Percentiles rank a stretch among this genome's conserved stretches.
Conservation (phyloP, 257 asterid species). For the Solanum gracilifrons region DNA sequence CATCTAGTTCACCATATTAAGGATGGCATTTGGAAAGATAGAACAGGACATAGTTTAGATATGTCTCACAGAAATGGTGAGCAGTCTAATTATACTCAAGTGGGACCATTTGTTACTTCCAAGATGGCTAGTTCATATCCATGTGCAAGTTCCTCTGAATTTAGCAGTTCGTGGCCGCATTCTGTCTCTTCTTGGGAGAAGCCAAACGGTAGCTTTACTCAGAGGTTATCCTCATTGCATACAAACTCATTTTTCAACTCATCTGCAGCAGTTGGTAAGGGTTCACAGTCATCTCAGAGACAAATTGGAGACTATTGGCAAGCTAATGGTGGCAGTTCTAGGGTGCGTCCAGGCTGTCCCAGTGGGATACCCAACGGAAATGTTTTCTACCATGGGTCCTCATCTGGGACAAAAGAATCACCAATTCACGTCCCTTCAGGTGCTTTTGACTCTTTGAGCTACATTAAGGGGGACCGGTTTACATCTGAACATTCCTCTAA, state of each 20-base stretch:
- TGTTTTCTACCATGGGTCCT: slow-evolving; percentile 56
- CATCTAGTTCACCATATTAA: slow-evolving; percentile 29
- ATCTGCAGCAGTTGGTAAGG: slow-evolving; percentile 26
- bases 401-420: slow-evolving; percentile 39
- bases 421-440: slow-evolving; percentile 19
- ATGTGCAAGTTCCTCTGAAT: slow-evolving; percentile 26
- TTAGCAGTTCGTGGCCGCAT: slow-evolving; percentile 40
- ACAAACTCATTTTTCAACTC: slow-evolving; percentile 30
- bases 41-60: slow-evolving; percentile 23
- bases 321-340: slow-evolving; percentile 22
- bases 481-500: slow-evolving; percentile 18
- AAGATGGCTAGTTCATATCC: slow-evolving; percentile 33
- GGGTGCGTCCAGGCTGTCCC: slow-evolving; percentile 17
- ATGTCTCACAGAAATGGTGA: slow-evolving; percentile 23
- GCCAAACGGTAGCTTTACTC: slow-evolving; percentile 40
- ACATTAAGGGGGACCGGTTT: slow-evolving; percentile 19
- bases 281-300: slow-evolving; percentile 25
- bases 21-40: slow-evolving; percentile 44
- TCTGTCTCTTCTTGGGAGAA: slow-evolving; percentile 50
- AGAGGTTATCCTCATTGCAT: slow-evolving; percentile 29
- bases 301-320: slow-evolving; percentile 41
- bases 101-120: slow-evolving; percentile 36
- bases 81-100: slow-evolving; percentile 20
- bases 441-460: slow-evolving; percentile 22
- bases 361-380: slow-evolving; percentile 14